Evolutionary conservation across 2,329 filamentous ascomycete species (phyloP).

Genomic region (Pseudocercospora ulei): DNA sequence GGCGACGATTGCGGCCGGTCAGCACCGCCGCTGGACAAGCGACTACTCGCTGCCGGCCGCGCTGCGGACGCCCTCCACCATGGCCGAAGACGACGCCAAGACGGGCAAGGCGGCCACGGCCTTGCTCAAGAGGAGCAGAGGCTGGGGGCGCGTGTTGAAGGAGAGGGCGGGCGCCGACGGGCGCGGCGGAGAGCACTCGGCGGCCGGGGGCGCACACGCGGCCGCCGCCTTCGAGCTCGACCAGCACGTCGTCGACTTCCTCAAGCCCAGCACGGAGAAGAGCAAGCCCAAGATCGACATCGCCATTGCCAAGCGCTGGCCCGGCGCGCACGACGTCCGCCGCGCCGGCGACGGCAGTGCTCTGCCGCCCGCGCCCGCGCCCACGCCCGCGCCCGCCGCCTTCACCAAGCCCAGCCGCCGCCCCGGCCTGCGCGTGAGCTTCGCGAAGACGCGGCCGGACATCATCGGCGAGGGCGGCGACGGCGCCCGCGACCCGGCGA

Average conservation of each 20-base stretch:
- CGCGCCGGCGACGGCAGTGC: slow-evolving; percentile 18
- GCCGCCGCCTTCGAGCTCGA: slow-evolving; percentile 30
- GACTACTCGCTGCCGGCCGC: too few species aligned
- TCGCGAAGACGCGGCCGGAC: slow-evolving; percentile 61
- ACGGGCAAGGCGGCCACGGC: too few species aligned
- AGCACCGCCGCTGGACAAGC: too few species aligned
- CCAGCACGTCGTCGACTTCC: slow-evolving; percentile 49
- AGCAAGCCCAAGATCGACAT: slow-evolving; percentile 42
- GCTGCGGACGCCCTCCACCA: too few species aligned
- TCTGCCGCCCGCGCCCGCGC: slow-evolving; percentile 9
- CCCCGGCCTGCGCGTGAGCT: slow-evolving; percentile 65
- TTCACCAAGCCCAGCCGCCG: slow-evolving; percentile 40
- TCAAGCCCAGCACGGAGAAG: slow-evolving; percentile 46
- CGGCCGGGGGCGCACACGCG: slow-evolving; percentile 19
- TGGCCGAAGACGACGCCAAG: too few species aligned
- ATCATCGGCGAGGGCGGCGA: slow-evolving; percentile 88
- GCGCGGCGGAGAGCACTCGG: slow-evolving; percentile 16
- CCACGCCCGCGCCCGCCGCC: too few species aligned
- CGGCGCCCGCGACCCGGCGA: slow-evolving; percentile 62
- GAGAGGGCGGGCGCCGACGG: too few species aligned
- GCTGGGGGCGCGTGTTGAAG: too few species aligned
- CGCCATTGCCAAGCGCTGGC: slow-evolving; percentile 44
- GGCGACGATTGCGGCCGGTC: too few species aligned
- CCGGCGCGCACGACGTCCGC: slow-evolving; percentile 40
- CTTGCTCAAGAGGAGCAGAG: too few species aligned